Conservation (phyloP, 768 basidiomycete genomes). For the Steccherinum ochraceum region DNA sequence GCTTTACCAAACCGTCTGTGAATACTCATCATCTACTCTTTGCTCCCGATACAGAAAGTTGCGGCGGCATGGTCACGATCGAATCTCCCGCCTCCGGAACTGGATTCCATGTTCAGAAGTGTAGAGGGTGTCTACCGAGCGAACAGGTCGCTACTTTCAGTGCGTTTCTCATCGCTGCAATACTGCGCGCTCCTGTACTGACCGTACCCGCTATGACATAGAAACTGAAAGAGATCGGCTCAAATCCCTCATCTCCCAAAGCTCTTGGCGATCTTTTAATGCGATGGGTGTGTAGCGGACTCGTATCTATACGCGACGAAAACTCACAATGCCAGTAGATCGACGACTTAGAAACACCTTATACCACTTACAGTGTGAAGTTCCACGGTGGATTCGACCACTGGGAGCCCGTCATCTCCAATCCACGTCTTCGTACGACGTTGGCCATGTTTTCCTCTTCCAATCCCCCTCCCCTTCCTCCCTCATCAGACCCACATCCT, state of each 20-base stretch:
- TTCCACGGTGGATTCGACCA: conserved; percentile 75
- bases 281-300: conserved; percentile 76
- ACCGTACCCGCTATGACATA: too few species aligned
- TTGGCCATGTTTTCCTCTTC: conserved; percentile 63
- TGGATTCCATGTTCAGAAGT: conserved; percentile 92
- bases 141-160: conserved; percentile 73
- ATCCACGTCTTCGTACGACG: conserved; percentile 61
- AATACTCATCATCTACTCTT: background rate
- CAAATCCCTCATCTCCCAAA: conserved; percentile 88
- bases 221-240: conserved; percentile 93
- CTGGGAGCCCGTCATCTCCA: conserved; percentile 76
- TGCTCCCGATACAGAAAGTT: conserved; percentile 62
- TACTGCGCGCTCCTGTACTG: too few species aligned
- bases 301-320: background rate
- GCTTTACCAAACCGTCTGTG: background rate
- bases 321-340: conserved; percentile 47
- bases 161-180: conserved; percentile 29
- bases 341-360: conserved; percentile 84
- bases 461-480: conserved; percentile 49
- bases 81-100: conserved; percentile 87
- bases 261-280: conserved; percentile 92
- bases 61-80: conserved; percentile 96
- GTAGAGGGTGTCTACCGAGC: conserved; percentile 92
- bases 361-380: conserved; percentile 70
- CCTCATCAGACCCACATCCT: conserved; percentile 27